Evolutionary conservation across 2,329 filamentous ascomycete genomes (phyloP), one percentile per base, ranked within the genome.

Genomic region (Allantophomopsis cytisporea): DNA sequence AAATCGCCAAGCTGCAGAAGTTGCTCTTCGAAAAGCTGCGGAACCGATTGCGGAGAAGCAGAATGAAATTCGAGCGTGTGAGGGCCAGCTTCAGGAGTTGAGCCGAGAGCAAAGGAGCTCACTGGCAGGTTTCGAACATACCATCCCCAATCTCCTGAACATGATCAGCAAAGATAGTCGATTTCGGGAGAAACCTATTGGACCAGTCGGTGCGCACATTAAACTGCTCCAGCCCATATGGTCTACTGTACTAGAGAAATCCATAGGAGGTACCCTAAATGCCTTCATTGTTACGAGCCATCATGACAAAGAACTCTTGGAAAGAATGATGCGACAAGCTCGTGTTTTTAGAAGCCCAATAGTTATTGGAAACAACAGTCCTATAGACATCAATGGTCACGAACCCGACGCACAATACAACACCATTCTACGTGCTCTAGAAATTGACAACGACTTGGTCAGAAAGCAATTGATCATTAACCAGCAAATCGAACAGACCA

Each of bases 381-480:
- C 54, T 4, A 67, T 81, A 37, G 66, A 87, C 49, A 74, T 71
- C 4, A 62, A 63, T 5, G 61, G 66, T n/a, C 68, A 84, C 42
- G 87, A 96, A 54, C 91, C 91, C 2, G 79, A 84, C 45, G 45
- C 62, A 12, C 60, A 68, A 2, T 83, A 83, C 41, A 73, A 85
- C 47, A 98, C 91, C 0, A 79, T 89, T 45, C 63, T 95, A 35
- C 73, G 84, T 38, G 76, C 84, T 1, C 66, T 98, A 39, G 80
- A 86, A 58, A 83, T 96, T 45, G 83, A 91, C 44, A 76, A 89
- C 47, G 73, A 83, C 15, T 61, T 83, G 34, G 80, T 95, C 15
- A 78, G 78, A 37, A 82, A 86, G 44, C 80, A 87, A 43, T 64
- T 96, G 36, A 80, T 98, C 51, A 91, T 96, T 55, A 80, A 79